These are phyloP conservation scores for Mycena chlorophos DNA, from an alignment of 768 basidiomycete genomes.

Conservation along the genomic window DNA sequence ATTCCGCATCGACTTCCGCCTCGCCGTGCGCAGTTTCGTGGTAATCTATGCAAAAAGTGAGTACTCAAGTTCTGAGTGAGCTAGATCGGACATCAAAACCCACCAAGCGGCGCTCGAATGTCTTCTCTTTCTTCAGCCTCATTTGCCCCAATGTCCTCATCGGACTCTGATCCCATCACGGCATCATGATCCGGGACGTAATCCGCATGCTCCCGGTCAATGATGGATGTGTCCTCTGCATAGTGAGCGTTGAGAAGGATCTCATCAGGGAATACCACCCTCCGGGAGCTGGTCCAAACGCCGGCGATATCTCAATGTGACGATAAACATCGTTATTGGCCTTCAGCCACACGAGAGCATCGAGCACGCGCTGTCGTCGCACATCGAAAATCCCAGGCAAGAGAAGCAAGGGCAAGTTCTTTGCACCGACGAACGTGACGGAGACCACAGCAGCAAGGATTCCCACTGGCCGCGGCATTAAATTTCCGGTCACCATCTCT, in stretches of 20 bases:
- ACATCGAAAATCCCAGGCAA: conserved; percentile 29
- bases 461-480: conserved; percentile 18
- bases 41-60: too few species aligned
- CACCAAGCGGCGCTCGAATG: too few species aligned
- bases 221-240: neutral
- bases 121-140: conserved; percentile 6
- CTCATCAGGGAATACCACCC: conserved; percentile 6
- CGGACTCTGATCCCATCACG: neutral
- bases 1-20: neutral
- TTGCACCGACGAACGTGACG: conserved; percentile 31
- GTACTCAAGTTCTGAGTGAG: neutral
- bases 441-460: conserved; percentile 27
- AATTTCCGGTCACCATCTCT: conserved; percentile 21
- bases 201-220: conserved; percentile 9
- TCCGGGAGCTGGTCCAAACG: neutral
- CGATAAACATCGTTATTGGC: conserved; percentile 29
- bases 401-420: conserved; percentile 18
- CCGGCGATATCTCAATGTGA: conserved; percentile 24
- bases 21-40: too few species aligned
- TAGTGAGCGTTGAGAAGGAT: neutral
- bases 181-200: conserved; percentile 5
- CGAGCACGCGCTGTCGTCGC: conserved; percentile 14
- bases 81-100: neutral
- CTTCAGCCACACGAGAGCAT: conserved; percentile 35
- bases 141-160: too few species aligned